A percentile compares a stretch with the other conserved stretches of the same genome.
These are phyloP conservation scores for Globisporangium canariense DNA, from an alignment of 352 stramenopile genomes.

Conservation along the genomic window DNA sequence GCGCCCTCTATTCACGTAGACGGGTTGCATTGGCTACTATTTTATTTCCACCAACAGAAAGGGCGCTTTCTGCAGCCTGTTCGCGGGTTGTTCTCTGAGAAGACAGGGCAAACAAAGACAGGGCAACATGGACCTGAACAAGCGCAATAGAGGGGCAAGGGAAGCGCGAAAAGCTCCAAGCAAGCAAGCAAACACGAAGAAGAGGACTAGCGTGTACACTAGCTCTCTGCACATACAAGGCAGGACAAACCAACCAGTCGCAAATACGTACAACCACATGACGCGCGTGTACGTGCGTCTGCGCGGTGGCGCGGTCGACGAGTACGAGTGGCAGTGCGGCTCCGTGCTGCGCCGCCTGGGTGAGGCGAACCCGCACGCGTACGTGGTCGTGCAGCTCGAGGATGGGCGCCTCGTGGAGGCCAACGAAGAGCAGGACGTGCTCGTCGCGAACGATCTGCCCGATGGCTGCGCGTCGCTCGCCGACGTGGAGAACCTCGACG, in stretches of 20 bases:
- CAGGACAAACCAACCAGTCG: not conserved
- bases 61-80: not conserved
- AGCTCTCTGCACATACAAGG: not conserved
- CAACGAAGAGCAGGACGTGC: constrained; percentile 55
- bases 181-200: not conserved
- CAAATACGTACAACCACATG: not conserved
- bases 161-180: not conserved
- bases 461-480: constrained; percentile 31
- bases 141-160: not conserved
- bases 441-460: constrained; percentile 45
- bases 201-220: no score
- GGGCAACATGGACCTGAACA: not conserved
- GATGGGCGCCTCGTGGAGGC: constrained; percentile 32
- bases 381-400: constrained; percentile 39
- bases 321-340: constrained; percentile 49
- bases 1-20: no score
- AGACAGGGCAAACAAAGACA: not conserved
- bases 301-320: constrained; percentile 19
- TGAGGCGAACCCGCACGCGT: constrained; percentile 5
- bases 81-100: constrained; percentile 16
- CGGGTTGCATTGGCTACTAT: no score
- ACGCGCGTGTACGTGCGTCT: constrained; percentile 69
- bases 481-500: constrained; percentile 66
- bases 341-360: constrained; percentile 37
- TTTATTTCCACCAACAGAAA: constrained; percentile 5